Evolutionary conservation across 2,329 filamentous ascomycete species (phyloP).

Genomic region (Escovopsis sp.): DNA sequence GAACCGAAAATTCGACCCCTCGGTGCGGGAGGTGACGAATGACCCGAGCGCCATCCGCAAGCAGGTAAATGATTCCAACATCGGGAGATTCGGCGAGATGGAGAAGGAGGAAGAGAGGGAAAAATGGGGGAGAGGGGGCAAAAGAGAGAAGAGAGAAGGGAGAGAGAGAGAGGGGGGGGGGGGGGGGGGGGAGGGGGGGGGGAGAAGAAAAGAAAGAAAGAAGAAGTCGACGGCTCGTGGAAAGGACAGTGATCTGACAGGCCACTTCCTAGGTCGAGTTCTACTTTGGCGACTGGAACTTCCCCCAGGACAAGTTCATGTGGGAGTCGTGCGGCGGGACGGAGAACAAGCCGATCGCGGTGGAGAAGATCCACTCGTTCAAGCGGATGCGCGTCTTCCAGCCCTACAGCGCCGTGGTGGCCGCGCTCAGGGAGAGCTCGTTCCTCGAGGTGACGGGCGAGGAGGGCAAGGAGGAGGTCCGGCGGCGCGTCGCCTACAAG

Average conservation of each 20-base stretch:
- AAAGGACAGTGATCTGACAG: no score
- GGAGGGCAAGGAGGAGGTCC: conserved; percentile 54
- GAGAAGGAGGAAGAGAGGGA: neutral
- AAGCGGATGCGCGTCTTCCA: conserved; percentile 95
- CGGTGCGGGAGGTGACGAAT: conserved; percentile 50
- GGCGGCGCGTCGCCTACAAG: conserved; percentile 60
- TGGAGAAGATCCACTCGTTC: conserved; percentile 70
- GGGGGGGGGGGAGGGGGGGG: no score
- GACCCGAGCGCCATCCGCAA: conserved; percentile 70
- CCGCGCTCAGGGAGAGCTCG: conserved; percentile 64
- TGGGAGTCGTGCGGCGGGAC: conserved; percentile 62
- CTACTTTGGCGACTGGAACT: conserved; percentile 87
- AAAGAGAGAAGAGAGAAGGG: no score
- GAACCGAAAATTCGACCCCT: conserved; percentile 58
- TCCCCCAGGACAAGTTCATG: conserved; percentile 78
- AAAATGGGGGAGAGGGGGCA: no score
- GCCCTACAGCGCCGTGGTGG: conserved; percentile 68
- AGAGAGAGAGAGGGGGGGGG: no score
- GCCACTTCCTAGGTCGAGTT: conserved; percentile 58
- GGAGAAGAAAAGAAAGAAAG: neutral
- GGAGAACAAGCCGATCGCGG: conserved; percentile 65
- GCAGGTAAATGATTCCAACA: conserved; percentile 39
- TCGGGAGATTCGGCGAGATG: no score
- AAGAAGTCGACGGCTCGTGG: no score
- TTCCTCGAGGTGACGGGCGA: conserved; percentile 59